A percentile compares a stretch with the other conserved stretches of the same genome.
Conservation (phyloP, 2,329 filamentous ascomycete genomes). For the Aureobasidium sp. region DNA sequence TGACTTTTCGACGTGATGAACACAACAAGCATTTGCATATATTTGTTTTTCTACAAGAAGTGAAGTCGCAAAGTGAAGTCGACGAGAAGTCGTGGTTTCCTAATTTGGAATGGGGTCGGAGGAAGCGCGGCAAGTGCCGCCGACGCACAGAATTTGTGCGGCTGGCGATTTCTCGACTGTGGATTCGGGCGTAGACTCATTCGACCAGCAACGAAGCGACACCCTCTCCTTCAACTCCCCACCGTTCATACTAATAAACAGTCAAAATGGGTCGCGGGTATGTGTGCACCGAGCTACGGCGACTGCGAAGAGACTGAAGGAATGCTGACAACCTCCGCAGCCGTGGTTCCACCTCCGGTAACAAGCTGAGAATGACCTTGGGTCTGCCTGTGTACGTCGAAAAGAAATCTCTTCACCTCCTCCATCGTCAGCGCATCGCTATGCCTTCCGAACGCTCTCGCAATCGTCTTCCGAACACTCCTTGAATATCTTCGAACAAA, state of each 20-base stretch:
- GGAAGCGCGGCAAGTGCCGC: conserved; percentile 5
- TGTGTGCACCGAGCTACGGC: conserved; percentile 25
- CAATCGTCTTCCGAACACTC: conserved; percentile 4
- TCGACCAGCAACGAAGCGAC: conserved; percentile 20
- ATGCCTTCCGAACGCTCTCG: neutral
- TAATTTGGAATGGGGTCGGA: neutral
- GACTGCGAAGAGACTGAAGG: conserved; percentile 5
- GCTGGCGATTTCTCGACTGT: neutral
- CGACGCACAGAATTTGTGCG: conserved; percentile 11
- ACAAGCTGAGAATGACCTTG: conserved; percentile 99
- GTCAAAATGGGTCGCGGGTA: conserved; percentile 36
- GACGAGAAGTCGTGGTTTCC: neutral
- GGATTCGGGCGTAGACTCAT: neutral
- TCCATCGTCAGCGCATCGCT: conserved; percentile 7
- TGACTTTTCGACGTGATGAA: neutral
- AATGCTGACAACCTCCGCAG: conserved; percentile 31
- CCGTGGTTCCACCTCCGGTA: conserved; percentile 86
- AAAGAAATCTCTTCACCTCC: conserved; percentile 5
- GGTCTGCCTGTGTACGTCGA: conserved; percentile 96
- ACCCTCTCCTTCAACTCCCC: conserved; percentile 11
- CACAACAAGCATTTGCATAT: neutral
- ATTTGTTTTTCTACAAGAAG: neutral
- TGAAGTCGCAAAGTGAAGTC: neutral
- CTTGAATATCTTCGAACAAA: neutral
- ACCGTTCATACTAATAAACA: conserved; percentile 22